Percentiles rank a stretch among this genome's conserved stretches.
phyloP scores from a whole-genome alignment of 2,329 filamentous ascomycete genomes.

The Ophiostoma himal-ulmi region DNA sequence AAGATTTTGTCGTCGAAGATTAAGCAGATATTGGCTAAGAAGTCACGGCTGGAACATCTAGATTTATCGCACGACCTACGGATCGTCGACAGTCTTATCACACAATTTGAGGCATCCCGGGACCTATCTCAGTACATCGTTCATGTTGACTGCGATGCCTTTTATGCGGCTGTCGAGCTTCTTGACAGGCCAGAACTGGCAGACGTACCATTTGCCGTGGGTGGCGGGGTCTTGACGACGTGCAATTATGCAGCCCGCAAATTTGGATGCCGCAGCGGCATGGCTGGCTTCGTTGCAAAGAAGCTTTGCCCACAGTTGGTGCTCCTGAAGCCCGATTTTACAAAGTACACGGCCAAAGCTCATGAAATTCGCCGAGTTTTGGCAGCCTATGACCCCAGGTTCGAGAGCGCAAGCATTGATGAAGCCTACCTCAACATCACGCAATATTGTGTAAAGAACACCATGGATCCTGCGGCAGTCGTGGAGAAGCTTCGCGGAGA shows the following conservation, averaged over 20 bases:
- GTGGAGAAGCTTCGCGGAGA: constrained; percentile 73
- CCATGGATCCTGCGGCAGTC: constrained; percentile 63
- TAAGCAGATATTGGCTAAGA: constrained; percentile 67
- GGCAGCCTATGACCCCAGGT: constrained; percentile 80
- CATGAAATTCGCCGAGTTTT: constrained; percentile 78
- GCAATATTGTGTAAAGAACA: constrained; percentile 66
- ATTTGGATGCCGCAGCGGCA: constrained; percentile 86
- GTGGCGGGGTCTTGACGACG: constrained; percentile 58
- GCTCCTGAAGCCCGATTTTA: constrained; percentile 76
- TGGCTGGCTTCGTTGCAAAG: constrained; percentile 93
- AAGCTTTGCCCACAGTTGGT: constrained; percentile 86
- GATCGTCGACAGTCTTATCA: constrained; percentile 73
- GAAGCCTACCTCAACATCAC: constrained; percentile 97
- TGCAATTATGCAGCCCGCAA: constrained; percentile 86
- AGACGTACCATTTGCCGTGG: constrained; percentile 84
- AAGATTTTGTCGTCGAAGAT: constrained; percentile 81
- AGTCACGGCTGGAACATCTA: constrained; percentile 65
- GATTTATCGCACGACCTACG: constrained; percentile 69
- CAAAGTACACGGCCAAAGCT: constrained; percentile 87
- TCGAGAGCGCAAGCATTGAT: constrained; percentile 90
- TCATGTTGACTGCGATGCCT: constrained; percentile 95
- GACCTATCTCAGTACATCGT: constrained; percentile 82
- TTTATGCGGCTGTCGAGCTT: constrained; percentile 91
- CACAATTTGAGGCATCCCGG: constrained; percentile 68
- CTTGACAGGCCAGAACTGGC: constrained; percentile 78